A percentile compares a stretch with the other conserved stretches of the same genome.
Evolutionary conservation across 2,329 filamentous ascomycete genomes (phyloP).

Genomic region (Arthrobotrys sinensis): DNA sequence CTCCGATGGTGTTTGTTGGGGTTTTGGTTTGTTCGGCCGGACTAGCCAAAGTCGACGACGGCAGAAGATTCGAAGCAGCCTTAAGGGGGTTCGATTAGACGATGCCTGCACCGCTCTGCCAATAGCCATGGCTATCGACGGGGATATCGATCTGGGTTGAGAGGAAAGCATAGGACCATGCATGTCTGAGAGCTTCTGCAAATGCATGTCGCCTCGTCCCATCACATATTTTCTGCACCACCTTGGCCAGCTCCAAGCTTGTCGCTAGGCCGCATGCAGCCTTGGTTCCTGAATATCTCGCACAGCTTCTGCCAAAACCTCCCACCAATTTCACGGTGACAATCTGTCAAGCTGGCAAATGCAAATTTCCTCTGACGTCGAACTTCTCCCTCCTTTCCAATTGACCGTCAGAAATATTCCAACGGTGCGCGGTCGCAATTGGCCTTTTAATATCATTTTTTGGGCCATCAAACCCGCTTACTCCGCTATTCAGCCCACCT

Average conservation of each 20-base stretch:
- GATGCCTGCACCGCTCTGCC: constrained; percentile 14
- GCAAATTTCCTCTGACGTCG: constrained; percentile 50
- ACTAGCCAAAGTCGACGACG: constrained; percentile 28
- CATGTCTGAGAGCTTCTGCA: constrained; percentile 57
- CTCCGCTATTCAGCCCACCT: constrained; percentile 39
- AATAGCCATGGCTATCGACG: constrained; percentile 25
- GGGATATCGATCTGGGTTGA: constrained; percentile 32
- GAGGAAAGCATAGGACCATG: constrained; percentile 31
- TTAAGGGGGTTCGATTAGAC: constrained; percentile 37
- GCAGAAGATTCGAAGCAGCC: constrained; percentile 33
- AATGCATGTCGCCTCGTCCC: constrained; percentile 59
- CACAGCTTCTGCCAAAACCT: constrained; percentile 32
- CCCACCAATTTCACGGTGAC: constrained; percentile 26
- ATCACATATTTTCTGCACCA: constrained; percentile 52
- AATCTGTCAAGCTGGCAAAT: constrained; percentile 11
- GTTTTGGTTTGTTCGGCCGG: constrained; percentile 43
- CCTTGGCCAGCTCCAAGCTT: constrained; percentile 8
- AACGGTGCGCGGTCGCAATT: constrained; percentile 30
- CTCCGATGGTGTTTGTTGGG: constrained; percentile 7
- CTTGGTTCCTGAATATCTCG: constrained; percentile 56
- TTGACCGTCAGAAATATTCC: constrained; percentile 14
- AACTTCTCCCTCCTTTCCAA: constrained; percentile 17
- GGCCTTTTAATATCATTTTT: constrained; percentile 36
- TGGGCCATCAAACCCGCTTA: constrained; percentile 12
- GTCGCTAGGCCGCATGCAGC: constrained; percentile 32